Base-by-base conservation (phyloP, 73 alveolate species). In the Urostyla sp. region DNA sequence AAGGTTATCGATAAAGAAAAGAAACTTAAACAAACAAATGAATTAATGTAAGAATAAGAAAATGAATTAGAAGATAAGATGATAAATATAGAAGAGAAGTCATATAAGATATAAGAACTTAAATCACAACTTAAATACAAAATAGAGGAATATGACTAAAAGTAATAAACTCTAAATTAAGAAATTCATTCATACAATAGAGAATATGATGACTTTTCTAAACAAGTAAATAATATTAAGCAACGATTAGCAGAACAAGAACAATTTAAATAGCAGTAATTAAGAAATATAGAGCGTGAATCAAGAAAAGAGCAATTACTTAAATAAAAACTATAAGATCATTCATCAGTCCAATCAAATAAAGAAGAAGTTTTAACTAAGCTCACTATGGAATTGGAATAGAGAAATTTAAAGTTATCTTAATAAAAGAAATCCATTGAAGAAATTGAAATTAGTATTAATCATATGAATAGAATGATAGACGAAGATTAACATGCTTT, bases 201-300 rank as follows among this genome's bases (percentile, higher is more conserved):
- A 21, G 79, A 63, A 43, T 43, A 34, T 21, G 79, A 63, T 63
- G 79, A 63, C 20, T 63, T 63, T 63, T n/a, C n/a, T n/a, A n/a
- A 60, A 63, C 31, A 15, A 43, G 43, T 63, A 21, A 13, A 63
- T 63, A 21, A 2, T 63, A 24, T 49, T 43, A 48, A 11, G 61
- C 6, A 63, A 63, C 15, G 60, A 63, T 40, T 3, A 63, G 38
- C 21, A 43, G 3, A 45, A n/a, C 3, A 24, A 36, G 6, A 35
- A 40, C n/a, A 36, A 37, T 8, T 21, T 57, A 63, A 32, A 63
- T 63, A 13, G 79, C 37, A 1, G 24, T 16, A 10, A 3, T 63
- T 2, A 63, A 63, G 30, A 15, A 28, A 1, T 16, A 63, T 26
- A 36, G 37, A 10, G 58, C 79, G 79, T 43, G 27, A 63, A 46